Percentiles rank a stretch among this genome's conserved stretches.
phyloP scores from a whole-genome alignment of 78 protist species.

The Neovahlkampfia damariscottae region DNA sequence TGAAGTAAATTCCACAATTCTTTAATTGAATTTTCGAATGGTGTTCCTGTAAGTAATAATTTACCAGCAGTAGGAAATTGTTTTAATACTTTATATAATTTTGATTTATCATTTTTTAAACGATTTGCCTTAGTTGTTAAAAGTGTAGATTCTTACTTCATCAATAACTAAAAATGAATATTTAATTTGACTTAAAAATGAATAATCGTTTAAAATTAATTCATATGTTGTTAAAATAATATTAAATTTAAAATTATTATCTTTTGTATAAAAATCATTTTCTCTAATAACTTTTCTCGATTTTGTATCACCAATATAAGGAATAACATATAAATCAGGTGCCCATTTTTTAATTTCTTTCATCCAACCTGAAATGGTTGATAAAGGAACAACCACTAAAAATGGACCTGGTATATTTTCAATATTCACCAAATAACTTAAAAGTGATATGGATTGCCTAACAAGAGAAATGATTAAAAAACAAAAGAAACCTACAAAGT shows the following conservation, averaged over 20 bases:
- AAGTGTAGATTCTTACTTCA: slow-evolving; percentile 47
- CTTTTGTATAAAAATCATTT: slow-evolving; percentile 20
- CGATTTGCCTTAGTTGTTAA: slow-evolving; percentile 23
- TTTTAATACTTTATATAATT: slow-evolving; percentile 2
- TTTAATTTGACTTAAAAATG: neutral
- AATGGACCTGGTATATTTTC: slow-evolving; percentile 66
- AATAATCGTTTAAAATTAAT: slow-evolving; percentile 8
- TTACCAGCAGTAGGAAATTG: neutral
- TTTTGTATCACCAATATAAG: slow-evolving; percentile 33
- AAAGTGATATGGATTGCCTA: slow-evolving; percentile 37
- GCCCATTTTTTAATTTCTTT: slow-evolving; percentile 75
- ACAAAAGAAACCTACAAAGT: too few relatives aligned
- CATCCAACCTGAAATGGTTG: slow-evolving; percentile 61
- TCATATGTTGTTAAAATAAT: slow-evolving; percentile 54
- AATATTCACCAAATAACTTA: slow-evolving; percentile 15
- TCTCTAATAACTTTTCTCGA: slow-evolving; percentile 31
- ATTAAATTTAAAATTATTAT: slow-evolving; percentile 15
- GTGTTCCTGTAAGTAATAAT: slow-evolving; percentile 94
- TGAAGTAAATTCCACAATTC: slow-evolving; percentile 87
- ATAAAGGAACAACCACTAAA: slow-evolving; percentile 84
- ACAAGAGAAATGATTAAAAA: too few relatives aligned
- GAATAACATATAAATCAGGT: slow-evolving; percentile 50
- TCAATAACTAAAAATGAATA: slow-evolving; percentile 24
- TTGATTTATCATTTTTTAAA: slow-evolving; percentile 10
- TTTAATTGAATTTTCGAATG: slow-evolving; percentile 59